Base-by-base conservation (phyloP, 495 filamentous ascomycete species). In the Darksidea phi region DNA sequence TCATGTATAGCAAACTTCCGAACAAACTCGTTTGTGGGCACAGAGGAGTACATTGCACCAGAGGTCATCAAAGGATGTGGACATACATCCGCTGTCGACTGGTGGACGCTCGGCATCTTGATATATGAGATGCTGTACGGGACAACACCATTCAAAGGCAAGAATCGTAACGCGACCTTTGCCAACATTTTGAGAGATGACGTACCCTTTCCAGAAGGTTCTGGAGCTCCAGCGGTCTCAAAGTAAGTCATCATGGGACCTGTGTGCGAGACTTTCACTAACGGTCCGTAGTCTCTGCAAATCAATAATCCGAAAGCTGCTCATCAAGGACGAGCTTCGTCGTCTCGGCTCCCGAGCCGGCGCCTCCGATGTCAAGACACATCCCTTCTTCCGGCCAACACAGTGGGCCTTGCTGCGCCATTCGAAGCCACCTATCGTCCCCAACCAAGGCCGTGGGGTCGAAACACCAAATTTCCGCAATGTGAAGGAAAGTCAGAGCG, bases 51-150 rank as follows among this genome's bases (percentile, higher is more conserved):
- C 69, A 98, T 98, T 68, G 94, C 94, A 0, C 94, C 94, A 6
- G 94, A 98, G 73, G 94, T 98, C 43, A 98, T 98, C 71, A 97
- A 96, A 74, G 94, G 94, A 12, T 97, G 93, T 73, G 94, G 94
- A 18, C 94, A 98, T 72, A 98, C 94, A 6, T 97, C 91, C 67
- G 94, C 94, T 3, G 94, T 98, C 1, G 94, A 98, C 74, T 98
- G 94, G 94, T 98, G 94, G 94, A 98, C 94, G 1, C 77, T 98
- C 10, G 94, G 94, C 18, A 97, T 98, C 55, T 75, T 98, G 67
- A 89, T 97, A 56, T 98, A 96, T 66, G 94, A 98, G 74, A 98
- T 98, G 94, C 78, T 98, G n/a, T 97, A 89, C 74, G 95, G 94
- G 20, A 97, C 92, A 2, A 98, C 94, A 1, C 94, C 94, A 0